A percentile compares a stretch with the other conserved stretches of the same genome.
These are phyloP conservation scores for Cucurbita pepo DNA, from an alignment of 306 rosid species.

Conservation along the genomic window DNA sequence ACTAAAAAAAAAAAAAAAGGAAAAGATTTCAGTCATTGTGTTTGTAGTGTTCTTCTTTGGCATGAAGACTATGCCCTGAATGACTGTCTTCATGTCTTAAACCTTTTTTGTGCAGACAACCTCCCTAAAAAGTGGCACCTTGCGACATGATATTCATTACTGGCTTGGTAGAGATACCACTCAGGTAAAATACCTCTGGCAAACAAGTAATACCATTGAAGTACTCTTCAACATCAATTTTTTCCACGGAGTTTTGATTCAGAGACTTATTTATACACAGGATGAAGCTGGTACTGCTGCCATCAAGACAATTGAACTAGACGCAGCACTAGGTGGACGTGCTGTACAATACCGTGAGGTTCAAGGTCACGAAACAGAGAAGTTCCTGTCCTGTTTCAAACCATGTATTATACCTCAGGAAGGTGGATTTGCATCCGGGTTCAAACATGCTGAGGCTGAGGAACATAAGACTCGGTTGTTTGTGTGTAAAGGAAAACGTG, in stretches of 20 bases:
- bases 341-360: constrained; percentile 97
- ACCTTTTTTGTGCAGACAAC: constrained; percentile 43
- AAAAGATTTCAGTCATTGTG: not conserved
- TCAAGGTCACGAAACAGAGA: constrained; percentile 90
- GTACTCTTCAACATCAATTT: constrained; percentile 3
- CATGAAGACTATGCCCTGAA: not conserved
- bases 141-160: constrained; percentile 86
- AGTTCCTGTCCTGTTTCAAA: constrained; percentile 75
- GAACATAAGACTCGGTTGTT: constrained; percentile 62
- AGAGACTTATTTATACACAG: constrained; percentile 26
- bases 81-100: not conserved
- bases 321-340: constrained; percentile 97
- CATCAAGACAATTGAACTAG: constrained; percentile 86
- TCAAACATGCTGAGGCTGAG: constrained; percentile 80
- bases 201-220: not conserved
- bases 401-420: constrained; percentile 95
- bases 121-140: constrained; percentile 65
- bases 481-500: constrained; percentile 83
- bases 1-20: not conserved
- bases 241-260: constrained; percentile 3
- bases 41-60: not conserved
- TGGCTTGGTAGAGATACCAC: constrained; percentile 95
- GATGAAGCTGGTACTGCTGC: constrained; percentile 98
- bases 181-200: constrained; percentile 29
- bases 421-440: constrained; percentile 91